A percentile compares a stretch with the other conserved stretches of the same genome.
Evolutionary conservation across 108 stramenopile genomes (phyloP).

Genomic region (Fistulifera pelliculosa): DNA sequence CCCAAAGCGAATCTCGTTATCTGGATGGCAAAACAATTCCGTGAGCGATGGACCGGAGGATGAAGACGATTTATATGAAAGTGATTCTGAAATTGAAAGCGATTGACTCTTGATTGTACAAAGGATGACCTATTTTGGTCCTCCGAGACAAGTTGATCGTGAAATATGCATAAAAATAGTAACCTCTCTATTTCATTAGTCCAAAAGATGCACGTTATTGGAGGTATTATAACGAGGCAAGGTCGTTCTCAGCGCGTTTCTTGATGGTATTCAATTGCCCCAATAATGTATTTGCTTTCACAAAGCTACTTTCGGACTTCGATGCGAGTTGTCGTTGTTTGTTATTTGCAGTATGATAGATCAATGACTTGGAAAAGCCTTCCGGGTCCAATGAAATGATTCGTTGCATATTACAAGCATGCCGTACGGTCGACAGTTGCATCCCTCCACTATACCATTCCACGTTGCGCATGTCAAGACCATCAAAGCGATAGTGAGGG

Average conservation of each 20-base stretch:
- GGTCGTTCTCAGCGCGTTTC: conserved; percentile 33
- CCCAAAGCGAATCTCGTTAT: too few species aligned
- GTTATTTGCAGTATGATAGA: conserved; percentile 82
- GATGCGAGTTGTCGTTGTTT: conserved; percentile 68
- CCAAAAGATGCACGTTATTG: too few species aligned
- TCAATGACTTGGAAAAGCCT: conserved; percentile 51
- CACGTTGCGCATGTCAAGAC: conserved; percentile 13
- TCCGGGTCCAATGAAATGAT: conserved; percentile 63
- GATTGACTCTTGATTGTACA: too few species aligned
- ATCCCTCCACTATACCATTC: conserved; percentile 59
- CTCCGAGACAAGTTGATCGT: too few species aligned
- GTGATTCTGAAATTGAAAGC: too few species aligned
- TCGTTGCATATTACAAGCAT: conserved; percentile 72
- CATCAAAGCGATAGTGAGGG: conserved; percentile 48
- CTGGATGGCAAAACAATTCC: too few species aligned
- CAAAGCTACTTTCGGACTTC: conserved; percentile 15
- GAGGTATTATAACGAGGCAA: not conserved
- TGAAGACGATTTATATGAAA: too few species aligned
- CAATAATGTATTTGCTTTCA: conserved; percentile 48
- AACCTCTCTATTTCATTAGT: too few species aligned
- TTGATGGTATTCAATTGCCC: conserved; percentile 70
- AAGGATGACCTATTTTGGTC: too few species aligned
- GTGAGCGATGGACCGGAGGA: too few species aligned
- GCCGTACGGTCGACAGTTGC: conserved; percentile 28
- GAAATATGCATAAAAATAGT: too few species aligned